Evolutionary conservation across 2,329 filamentous ascomycete genomes (phyloP).

Genomic region (Xylariaceae sp.): DNA sequence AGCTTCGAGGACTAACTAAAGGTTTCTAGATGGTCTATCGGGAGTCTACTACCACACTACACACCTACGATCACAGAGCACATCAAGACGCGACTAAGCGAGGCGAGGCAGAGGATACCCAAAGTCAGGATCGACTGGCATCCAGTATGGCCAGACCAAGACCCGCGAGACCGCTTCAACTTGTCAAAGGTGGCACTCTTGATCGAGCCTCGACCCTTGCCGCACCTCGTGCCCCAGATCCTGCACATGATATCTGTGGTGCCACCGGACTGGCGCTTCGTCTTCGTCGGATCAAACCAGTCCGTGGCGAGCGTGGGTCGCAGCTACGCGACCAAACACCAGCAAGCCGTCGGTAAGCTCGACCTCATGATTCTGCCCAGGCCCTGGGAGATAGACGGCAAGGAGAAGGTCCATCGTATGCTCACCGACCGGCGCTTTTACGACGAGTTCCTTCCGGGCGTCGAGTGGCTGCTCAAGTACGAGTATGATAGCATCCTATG

Average conservation of each 20-base stretch:
- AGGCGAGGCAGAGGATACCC: conserved; percentile 47
- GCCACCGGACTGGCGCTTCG: conserved; percentile 60
- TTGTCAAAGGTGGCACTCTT: conserved; percentile 57
- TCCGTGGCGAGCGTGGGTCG: conserved; percentile 53
- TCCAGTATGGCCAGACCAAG: conserved; percentile 7
- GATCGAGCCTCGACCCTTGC: conserved; percentile 55
- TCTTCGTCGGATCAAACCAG: conserved; percentile 57
- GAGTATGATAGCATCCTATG: conserved; percentile 63
- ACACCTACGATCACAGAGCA: conserved; percentile 49
- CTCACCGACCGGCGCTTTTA: conserved; percentile 60
- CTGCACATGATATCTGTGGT: conserved; percentile 59
- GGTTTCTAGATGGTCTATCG: conserved; percentile 54
- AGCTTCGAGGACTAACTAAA: conserved; percentile 1
- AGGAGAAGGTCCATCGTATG: conserved; percentile 55
- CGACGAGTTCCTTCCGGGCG: conserved; percentile 54
- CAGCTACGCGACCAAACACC: conserved; percentile 54
- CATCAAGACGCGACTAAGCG: conserved; percentile 46
- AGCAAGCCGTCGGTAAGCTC: conserved; percentile 57
- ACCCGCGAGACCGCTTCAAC: conserved; percentile 50
- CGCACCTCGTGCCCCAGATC: conserved; percentile 56
- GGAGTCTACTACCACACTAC: conserved; percentile 51
- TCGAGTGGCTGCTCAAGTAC: conserved; percentile 61
- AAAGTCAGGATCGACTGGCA: conserved; percentile 45
- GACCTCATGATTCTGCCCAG: conserved; percentile 56
- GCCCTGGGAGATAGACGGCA: conserved; percentile 53